Conservation (phyloP, 176 grass and related monocot genomes). For the Paspalum notatum region DNA sequence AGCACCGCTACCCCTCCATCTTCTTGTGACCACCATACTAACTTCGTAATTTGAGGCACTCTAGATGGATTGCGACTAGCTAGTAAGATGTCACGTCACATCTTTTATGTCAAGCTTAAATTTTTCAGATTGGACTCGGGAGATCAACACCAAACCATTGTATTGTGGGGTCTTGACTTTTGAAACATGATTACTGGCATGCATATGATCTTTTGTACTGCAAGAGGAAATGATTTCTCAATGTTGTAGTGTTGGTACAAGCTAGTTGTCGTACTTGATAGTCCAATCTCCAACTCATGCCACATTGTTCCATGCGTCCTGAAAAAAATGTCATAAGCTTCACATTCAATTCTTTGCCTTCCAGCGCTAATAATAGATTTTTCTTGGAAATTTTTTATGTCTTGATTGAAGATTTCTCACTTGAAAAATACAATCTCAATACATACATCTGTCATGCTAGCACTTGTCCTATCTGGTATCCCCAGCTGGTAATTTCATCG, state of each 20-base stretch:
- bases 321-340: background rate
- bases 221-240: slow-evolving; percentile 11
- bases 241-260: slow-evolving; percentile 26
- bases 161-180: slow-evolving; percentile 3
- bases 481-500: background rate
- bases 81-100: too few relatives aligned
- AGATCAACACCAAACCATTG: background rate
- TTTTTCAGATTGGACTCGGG: background rate
- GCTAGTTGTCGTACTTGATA: slow-evolving; percentile 15
- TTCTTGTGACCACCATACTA: too few relatives aligned
- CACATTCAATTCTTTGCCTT: slow-evolving; percentile 16
- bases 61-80: too few relatives aligned
- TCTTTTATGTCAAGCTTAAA: slow-evolving; percentile 1
- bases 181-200: background rate
- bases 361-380: background rate
- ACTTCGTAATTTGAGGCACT: too few relatives aligned
- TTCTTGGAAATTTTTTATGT: too few relatives aligned
- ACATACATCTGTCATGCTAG: background rate
- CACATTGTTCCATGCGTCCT: slow-evolving; percentile 4
- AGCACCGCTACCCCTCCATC: too few relatives aligned
- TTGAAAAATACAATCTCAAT: background rate
- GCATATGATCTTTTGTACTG: background rate
- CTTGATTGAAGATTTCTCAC: background rate
- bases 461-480: background rate
- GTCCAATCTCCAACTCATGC: slow-evolving; percentile 13